Evolutionary conservation across 192 early-diverging fungal species (phyloP).

Genomic region (Coemansia sp.): DNA sequence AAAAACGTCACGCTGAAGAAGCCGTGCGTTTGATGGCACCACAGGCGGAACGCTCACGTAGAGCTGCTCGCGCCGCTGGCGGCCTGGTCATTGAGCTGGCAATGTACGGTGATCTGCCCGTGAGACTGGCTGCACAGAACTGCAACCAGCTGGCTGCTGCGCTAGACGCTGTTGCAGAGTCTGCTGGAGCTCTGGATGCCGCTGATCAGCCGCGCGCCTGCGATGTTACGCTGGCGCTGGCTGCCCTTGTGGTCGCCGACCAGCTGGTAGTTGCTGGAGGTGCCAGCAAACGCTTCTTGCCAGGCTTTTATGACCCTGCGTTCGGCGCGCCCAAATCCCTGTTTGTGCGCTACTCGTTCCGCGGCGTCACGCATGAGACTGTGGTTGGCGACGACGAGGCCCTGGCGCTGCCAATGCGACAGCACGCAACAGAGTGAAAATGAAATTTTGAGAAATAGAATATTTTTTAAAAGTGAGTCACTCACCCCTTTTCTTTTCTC

Average conservation of each 20-base stretch:
- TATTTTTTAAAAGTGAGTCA: background rate
- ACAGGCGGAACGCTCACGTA: constrained; percentile 64
- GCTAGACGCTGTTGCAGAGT: constrained; percentile 14
- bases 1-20: constrained; percentile 78
- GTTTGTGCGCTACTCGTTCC: constrained; percentile 82
- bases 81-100: constrained; percentile 81
- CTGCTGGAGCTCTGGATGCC: constrained; percentile 18
- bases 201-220: constrained; percentile 43
- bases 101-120: constrained; percentile 79
- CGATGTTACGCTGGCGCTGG: constrained; percentile 88
- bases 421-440: constrained; percentile 19
- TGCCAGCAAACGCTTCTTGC: constrained; percentile 83
- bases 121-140: constrained; percentile 41
- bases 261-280: constrained; percentile 87
- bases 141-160: constrained; percentile 24
- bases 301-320: constrained; percentile 96
- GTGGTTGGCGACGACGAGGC: constrained; percentile 76
- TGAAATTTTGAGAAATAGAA: no score
- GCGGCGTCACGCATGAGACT: constrained; percentile 75
- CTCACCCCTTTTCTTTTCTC: background rate
- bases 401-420: constrained; percentile 78
- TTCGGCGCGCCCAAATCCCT: constrained; percentile 84
- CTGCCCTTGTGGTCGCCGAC: constrained; percentile 78
- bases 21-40: constrained; percentile 72
- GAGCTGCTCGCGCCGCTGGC: constrained; percentile 66